Conservation (phyloP, 495 filamentous ascomycete genomes). For the Neurospora tetrasperma region DNA sequence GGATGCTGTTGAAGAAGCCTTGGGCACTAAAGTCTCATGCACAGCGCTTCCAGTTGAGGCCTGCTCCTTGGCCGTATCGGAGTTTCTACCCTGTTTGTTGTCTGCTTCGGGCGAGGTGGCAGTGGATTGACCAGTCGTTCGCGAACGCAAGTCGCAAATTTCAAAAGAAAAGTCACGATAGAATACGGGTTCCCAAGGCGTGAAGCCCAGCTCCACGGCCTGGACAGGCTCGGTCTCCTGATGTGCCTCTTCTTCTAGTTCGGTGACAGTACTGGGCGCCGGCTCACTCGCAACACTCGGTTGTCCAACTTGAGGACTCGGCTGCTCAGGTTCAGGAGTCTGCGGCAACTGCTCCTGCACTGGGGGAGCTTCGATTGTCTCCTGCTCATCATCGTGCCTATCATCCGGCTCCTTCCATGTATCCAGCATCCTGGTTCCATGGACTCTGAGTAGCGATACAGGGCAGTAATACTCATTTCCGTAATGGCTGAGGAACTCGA, state of each 20-base stretch:
- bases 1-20: neutral
- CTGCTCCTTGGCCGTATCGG: constrained; percentile 4
- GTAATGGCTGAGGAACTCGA: constrained; percentile 90
- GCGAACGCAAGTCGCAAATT: constrained; percentile 17
- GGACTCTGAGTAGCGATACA: constrained; percentile 77
- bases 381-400: constrained; percentile 30
- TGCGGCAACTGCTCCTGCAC: constrained; percentile 19
- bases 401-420: constrained; percentile 58
- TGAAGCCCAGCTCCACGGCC: constrained; percentile 15
- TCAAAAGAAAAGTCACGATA: constrained; percentile 5
- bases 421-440: constrained; percentile 95
- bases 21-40: constrained; percentile 3
- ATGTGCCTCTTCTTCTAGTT: neutral
- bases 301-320: neutral
- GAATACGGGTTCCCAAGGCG: constrained; percentile 20
- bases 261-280: neutral
- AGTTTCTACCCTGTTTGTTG: neutral
- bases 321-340: constrained; percentile 19
- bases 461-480: constrained; percentile 96
- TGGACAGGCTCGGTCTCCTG: neutral
- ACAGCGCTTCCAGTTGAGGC: constrained; percentile 1
- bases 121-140: constrained; percentile 18
- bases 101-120: constrained; percentile 8
- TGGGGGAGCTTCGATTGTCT: constrained; percentile 22
- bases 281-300: neutral